Conservation (phyloP, 2,329 filamentous ascomycete genomes). For the Diaporthe batatas region DNA sequence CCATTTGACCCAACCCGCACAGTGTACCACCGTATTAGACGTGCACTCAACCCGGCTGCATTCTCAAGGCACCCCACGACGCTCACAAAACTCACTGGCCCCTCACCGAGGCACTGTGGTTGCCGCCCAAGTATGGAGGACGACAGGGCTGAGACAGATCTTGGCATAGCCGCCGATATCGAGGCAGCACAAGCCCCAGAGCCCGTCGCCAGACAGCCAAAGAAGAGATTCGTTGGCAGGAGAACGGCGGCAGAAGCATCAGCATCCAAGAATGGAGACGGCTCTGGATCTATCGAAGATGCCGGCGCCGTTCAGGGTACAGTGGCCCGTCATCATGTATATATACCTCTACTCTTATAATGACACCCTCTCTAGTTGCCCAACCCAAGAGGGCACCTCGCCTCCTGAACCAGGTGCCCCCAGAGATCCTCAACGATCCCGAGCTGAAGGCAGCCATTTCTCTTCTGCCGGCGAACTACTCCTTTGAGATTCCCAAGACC, state of each 20-base stretch:
- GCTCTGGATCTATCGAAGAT: constrained; percentile 62
- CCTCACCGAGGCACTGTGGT: not conserved
- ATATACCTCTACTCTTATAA: not conserved
- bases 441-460: constrained; percentile 89
- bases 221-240: constrained; percentile 91
- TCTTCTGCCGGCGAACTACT: constrained; percentile 94
- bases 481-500: constrained; percentile 98
- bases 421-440: constrained; percentile 85
- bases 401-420: constrained; percentile 90
- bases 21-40: not conserved
- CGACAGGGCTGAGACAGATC: constrained; percentile 77
- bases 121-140: constrained; percentile 73
- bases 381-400: constrained; percentile 80
- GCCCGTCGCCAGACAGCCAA: constrained; percentile 76
- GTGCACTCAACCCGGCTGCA: not conserved
- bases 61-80: not conserved
- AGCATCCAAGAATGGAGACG: constrained; percentile 59
- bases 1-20: not conserved
- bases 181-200: constrained; percentile 62
- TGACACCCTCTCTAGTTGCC: constrained; percentile 65
- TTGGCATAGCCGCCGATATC: constrained; percentile 77
- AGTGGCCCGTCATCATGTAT: constrained; percentile 24
- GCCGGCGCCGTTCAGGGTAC: constrained; percentile 78
- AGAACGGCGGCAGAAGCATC: constrained; percentile 75
- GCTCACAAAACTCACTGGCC: not conserved